A percentile compares a stretch with the other conserved stretches of the same genome.
These are phyloP conservation scores for Naganishia onofrii DNA, from an alignment of 768 basidiomycete genomes.

Conservation along the genomic window DNA sequence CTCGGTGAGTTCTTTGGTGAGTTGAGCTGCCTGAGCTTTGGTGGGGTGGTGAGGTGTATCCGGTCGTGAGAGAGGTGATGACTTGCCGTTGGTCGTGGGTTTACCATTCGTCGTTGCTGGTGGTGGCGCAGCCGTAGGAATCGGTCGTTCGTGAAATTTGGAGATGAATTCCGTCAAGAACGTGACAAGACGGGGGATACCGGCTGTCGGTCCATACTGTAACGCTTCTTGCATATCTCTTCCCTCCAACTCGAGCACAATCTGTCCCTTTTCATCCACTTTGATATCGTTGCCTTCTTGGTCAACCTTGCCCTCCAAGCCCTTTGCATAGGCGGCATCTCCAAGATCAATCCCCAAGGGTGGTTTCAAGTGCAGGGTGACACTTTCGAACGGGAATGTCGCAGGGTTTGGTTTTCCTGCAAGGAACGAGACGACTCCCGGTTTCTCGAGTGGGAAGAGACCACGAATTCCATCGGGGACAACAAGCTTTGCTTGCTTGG, in stretches of 20 bases:
- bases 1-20: conserved; percentile 17
- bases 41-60: conserved; percentile 25
- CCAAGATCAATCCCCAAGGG: conserved; percentile 37
- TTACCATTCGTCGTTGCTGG: background rate
- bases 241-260: conserved; percentile 59
- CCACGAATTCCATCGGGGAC: conserved; percentile 54
- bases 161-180: conserved; percentile 36
- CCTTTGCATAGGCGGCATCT: conserved; percentile 68
- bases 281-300: conserved; percentile 52
- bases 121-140: conserved; percentile 7
- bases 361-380: conserved; percentile 59
- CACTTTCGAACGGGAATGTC: conserved; percentile 85
- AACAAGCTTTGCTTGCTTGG: conserved; percentile 26
- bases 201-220: conserved; percentile 55
- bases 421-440: conserved; percentile 61
- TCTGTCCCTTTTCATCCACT: conserved; percentile 16
- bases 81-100: conserved; percentile 10
- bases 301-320: conserved; percentile 65
- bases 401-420: conserved; percentile 87
- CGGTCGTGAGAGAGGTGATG: conserved; percentile 25
- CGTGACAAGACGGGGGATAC: conserved; percentile 30
- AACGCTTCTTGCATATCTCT: conserved; percentile 65
- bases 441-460: conserved; percentile 75
- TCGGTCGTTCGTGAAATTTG: conserved; percentile 30
- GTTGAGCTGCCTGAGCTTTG: conserved; percentile 10